A percentile compares a stretch with the other conserved stretches of the same genome.
These are phyloP conservation scores for Ilex asprella DNA, from an alignment of 257 asterid species.

Conservation along the genomic window DNA sequence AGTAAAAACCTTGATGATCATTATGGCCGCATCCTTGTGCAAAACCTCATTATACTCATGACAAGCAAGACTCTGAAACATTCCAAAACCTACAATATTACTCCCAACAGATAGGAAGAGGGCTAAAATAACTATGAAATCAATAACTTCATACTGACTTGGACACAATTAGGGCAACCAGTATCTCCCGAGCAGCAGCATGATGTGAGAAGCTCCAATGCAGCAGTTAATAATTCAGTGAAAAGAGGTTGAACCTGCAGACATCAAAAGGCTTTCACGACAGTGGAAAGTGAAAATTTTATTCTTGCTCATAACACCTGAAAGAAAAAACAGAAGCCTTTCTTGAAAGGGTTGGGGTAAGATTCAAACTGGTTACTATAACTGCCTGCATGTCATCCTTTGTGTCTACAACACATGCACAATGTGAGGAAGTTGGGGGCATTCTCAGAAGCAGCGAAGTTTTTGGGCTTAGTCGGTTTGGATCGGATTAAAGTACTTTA, in stretches of 20 bases:
- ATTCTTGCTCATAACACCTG: too few relatives aligned
- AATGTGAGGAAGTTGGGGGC: too few relatives aligned
- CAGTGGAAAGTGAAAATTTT: background rate
- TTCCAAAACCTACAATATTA: constrained; percentile 12
- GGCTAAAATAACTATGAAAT: background rate
- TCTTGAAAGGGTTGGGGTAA: too few relatives aligned
- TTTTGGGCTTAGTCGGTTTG: too few relatives aligned
- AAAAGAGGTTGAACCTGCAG: constrained; percentile 72
- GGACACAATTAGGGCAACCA: constrained; percentile 91
- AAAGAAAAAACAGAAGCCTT: too few relatives aligned
- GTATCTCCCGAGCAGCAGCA: constrained; percentile 74
- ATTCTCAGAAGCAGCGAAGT: too few relatives aligned
- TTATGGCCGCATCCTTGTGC: constrained; percentile 85
- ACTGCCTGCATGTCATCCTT: too few relatives aligned
- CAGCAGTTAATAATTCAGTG: constrained; percentile 64
- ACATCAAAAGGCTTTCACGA: constrained; percentile 1
- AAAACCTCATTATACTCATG: constrained; percentile 80
- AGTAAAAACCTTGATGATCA: constrained; percentile 63
- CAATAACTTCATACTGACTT: constrained; percentile 34
- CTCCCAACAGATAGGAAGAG: constrained; percentile 3
- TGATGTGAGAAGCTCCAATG: constrained; percentile 69
- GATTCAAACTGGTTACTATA: too few relatives aligned
- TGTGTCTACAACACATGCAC: too few relatives aligned
- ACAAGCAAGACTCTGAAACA: constrained; percentile 57
- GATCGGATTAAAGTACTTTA: too few relatives aligned